Conservation (phyloP, 768 basidiomycete species). For the Tylopilus plumbeoviolaceoides region DNA sequence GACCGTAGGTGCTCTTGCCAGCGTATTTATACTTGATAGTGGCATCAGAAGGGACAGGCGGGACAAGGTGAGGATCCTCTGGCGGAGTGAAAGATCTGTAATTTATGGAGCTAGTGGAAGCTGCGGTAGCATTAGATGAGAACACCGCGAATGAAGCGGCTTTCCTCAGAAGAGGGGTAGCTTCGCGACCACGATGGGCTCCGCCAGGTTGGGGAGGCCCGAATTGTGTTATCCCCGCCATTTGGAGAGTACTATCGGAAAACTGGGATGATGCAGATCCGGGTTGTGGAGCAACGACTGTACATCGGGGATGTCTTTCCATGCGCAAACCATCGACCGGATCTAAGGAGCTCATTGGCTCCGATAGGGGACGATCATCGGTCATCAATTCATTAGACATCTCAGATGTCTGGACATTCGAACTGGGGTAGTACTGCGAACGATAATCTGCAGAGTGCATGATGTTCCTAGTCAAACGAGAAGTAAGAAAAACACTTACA, state of each 20-base stretch:
- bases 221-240: constrained; percentile 12
- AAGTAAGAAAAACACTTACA: constrained; percentile 37
- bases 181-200: constrained; percentile 11
- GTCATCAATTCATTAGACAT: constrained; percentile 37
- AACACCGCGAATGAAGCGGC: constrained; percentile 34
- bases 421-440: constrained; percentile 62
- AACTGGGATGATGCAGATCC: constrained; percentile 5
- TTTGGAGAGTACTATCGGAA: constrained; percentile 19
- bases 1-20: constrained; percentile 69
- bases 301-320: constrained; percentile 7
- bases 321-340: neutral
- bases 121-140: constrained; percentile 1
- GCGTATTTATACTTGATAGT: constrained; percentile 27
- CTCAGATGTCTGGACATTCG: constrained; percentile 50
- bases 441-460: constrained; percentile 50
- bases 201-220: neutral
- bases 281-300: neutral
- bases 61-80: neutral
- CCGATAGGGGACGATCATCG: constrained; percentile 20
- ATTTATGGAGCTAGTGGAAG: neutral
- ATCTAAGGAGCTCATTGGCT: neutral
- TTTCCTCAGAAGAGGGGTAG: constrained; percentile 41
- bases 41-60: constrained; percentile 5
- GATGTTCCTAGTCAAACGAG: neutral
- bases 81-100: neutral